Evolutionary conservation across 2,329 filamentous ascomycete species (phyloP).

Genomic region (Cephalotrichum gorgonifer): DNA sequence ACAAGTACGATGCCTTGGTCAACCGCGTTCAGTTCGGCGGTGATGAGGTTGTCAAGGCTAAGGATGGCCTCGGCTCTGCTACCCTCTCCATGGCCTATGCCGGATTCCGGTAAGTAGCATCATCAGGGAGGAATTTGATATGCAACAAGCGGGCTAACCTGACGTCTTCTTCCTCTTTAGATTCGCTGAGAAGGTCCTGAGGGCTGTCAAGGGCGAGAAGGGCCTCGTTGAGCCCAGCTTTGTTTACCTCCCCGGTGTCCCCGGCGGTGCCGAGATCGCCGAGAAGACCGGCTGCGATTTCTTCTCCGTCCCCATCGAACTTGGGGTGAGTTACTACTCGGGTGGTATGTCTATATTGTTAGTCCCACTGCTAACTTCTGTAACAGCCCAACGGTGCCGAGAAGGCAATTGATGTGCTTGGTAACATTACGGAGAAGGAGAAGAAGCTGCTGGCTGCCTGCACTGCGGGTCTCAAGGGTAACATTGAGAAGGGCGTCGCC

Average conservation of each 20-base stretch:
- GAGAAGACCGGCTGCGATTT: conserved; percentile 81
- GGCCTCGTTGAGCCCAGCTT: conserved; percentile 91
- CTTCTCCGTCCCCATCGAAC: conserved; percentile 93
- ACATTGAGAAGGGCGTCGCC: conserved; percentile 87
- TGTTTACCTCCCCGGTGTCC: conserved; percentile 85
- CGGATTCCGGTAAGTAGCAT: conserved; percentile 64
- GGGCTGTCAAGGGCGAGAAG: conserved; percentile 79
- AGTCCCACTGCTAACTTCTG: conserved; percentile 15
- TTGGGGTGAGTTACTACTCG: conserved; percentile 60
- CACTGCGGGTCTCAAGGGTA: conserved; percentile 73
- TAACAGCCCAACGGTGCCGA: conserved; percentile 68
- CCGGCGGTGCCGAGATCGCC: conserved; percentile 75
- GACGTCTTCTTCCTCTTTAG: conserved; percentile 38
- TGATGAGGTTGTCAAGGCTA: conserved; percentile 93
- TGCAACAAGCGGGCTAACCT: background rate
- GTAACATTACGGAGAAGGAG: conserved; percentile 72
- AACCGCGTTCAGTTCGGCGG: conserved; percentile 97
- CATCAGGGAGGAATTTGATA: background rate
- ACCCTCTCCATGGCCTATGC: conserved; percentile 94
- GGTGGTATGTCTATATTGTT: background rate
- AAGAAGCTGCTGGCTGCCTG: conserved; percentile 72
- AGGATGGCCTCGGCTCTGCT: conserved; percentile 82
- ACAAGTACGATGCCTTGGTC: conserved; percentile 84
- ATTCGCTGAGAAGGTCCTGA: conserved; percentile 90
- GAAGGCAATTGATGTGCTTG: conserved; percentile 74